A percentile compares a stretch with the other conserved stretches of the same genome.
These are phyloP conservation scores for Umbilicus rupestris DNA, from an alignment of 164 flowering plant genomes.

Conservation along the genomic window DNA sequence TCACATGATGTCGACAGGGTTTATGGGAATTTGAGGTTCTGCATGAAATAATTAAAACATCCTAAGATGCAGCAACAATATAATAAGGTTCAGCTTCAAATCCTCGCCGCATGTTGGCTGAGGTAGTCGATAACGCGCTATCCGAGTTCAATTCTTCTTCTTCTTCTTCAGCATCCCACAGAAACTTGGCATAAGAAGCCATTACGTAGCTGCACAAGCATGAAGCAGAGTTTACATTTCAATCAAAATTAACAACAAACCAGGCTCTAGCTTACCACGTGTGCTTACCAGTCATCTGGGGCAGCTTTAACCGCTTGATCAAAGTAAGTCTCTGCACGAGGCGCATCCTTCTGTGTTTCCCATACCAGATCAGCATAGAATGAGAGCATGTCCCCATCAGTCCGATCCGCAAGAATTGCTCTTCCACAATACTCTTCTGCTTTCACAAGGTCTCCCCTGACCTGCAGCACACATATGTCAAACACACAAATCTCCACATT, in stretches of 20 bases:
- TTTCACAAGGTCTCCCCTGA: slow-evolving; percentile 46
- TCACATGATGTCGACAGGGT: not conserved
- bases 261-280: not conserved
- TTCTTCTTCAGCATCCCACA: slow-evolving; percentile 29
- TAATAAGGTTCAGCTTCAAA: not conserved
- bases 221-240: not conserved
- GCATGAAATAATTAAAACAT: not conserved
- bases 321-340: slow-evolving; percentile 62
- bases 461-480: slow-evolving; percentile 27
- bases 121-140: not conserved
- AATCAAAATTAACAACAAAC: not conserved
- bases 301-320: slow-evolving; percentile 76
- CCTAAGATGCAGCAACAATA: slow-evolving; percentile 1
- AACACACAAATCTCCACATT: not conserved
- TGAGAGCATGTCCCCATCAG: slow-evolving; percentile 54
- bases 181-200: slow-evolving; percentile 35
- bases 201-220: slow-evolving; percentile 30
- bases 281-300: slow-evolving; percentile 69
- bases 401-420: slow-evolving; percentile 63
- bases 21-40: not conserved
- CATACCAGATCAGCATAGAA: slow-evolving; percentile 70
- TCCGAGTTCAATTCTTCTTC: not conserved
- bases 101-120: not conserved
- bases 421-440: slow-evolving; percentile 84
- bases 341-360: slow-evolving; percentile 50